These are phyloP conservation scores for Pichia cephalocereana DNA, from an alignment of 805 yeast genomes.

Conservation along the genomic window DNA sequence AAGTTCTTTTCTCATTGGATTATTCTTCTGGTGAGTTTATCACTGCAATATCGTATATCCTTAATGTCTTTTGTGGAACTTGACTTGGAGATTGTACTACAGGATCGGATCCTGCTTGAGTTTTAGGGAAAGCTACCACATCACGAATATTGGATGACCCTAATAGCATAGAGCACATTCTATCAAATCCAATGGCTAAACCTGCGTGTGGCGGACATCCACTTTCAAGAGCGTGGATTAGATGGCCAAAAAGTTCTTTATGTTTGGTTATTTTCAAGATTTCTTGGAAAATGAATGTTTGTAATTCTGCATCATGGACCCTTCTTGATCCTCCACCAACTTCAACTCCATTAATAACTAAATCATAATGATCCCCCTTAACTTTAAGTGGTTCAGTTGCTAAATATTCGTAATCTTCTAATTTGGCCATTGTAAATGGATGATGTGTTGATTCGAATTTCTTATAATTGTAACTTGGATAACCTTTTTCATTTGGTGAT, in stretches of 20 bases:
- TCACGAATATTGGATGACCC: slow-evolving; percentile 75
- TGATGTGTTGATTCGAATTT: slow-evolving; percentile 76
- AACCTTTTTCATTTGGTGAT: slow-evolving; percentile 19
- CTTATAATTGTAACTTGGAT: slow-evolving; percentile 50
- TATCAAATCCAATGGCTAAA: slow-evolving; percentile 87
- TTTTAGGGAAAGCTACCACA: slow-evolving; percentile 94
- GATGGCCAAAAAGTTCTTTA: slow-evolving; percentile 70
- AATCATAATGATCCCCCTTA: slow-evolving; percentile 87
- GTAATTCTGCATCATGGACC: slow-evolving; percentile 79
- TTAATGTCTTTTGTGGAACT: slow-evolving; percentile 43
- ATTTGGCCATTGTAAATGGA: slow-evolving; percentile 89
- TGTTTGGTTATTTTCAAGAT: slow-evolving; percentile 54
- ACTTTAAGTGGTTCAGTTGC: slow-evolving; percentile 49
- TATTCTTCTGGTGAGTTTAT: background rate
- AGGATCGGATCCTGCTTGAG: slow-evolving; percentile 77
- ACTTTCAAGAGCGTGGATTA: slow-evolving; percentile 67
- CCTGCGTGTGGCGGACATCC: slow-evolving; percentile 99
- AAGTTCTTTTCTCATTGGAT: background rate
- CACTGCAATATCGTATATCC: slow-evolving; percentile 40
- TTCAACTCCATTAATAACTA: slow-evolving; percentile 91
- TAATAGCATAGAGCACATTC: slow-evolving; percentile 85
- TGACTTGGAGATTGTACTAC: slow-evolving; percentile 79
- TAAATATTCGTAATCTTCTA: slow-evolving; percentile 55
- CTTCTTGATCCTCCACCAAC: slow-evolving; percentile 97
- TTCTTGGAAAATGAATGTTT: slow-evolving; percentile 57